Conservation (phyloP, 1,284 basidiomycete species). For the Apiotrichum sp. region DNA sequence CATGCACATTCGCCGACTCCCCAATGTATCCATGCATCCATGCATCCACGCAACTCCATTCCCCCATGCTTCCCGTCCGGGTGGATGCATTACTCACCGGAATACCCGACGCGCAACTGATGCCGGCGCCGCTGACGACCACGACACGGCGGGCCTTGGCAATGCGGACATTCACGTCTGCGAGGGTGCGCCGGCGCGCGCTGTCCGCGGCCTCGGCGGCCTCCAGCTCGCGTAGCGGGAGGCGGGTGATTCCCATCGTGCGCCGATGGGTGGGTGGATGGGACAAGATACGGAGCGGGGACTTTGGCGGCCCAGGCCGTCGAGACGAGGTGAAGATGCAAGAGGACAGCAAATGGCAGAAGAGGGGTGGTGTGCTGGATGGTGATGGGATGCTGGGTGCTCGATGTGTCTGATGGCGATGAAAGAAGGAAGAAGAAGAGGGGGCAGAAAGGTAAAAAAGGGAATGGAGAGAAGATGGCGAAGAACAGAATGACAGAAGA, state of each 20-base stretch:
- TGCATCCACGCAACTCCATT: too few species aligned
- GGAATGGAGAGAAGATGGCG: neutral
- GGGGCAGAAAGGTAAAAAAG: neutral
- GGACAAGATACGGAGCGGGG: neutral
- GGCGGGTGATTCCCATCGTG: conserved; percentile 28
- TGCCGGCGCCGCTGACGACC: conserved; percentile 83
- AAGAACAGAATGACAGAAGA: too few species aligned
- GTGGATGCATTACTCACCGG: conserved; percentile 56
- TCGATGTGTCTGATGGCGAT: too few species aligned
- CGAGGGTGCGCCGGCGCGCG: conserved; percentile 48
- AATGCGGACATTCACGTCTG: conserved; percentile 65
- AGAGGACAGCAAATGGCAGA: too few species aligned
- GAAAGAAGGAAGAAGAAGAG: neutral
- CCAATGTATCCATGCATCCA: too few species aligned
- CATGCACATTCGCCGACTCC: too few species aligned
- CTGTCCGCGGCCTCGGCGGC: conserved; percentile 22
- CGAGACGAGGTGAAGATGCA: neutral
- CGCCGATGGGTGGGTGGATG: neutral
- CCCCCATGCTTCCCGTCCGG: too few species aligned
- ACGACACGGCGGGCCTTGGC: conserved; percentile 77
- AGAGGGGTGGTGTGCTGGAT: neutral
- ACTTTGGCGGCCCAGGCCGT: neutral
- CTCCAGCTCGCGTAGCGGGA: conserved; percentile 31
- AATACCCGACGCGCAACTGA: conserved; percentile 87
- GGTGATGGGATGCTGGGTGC: neutral